Conservation (phyloP, 1,139 yeast species). For the Diutina sp. region DNA sequence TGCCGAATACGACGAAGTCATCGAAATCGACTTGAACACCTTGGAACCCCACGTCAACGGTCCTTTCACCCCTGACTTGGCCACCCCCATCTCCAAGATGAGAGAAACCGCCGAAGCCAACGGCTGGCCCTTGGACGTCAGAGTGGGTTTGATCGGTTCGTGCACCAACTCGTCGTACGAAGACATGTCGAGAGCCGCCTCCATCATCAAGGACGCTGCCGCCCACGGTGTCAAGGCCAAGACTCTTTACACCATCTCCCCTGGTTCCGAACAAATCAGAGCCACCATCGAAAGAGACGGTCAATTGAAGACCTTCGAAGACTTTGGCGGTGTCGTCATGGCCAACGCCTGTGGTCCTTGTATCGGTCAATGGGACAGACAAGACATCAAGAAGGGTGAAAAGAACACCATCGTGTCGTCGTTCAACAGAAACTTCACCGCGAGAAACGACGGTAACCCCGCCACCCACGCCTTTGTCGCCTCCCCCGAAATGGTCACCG, state of each 20-base stretch:
- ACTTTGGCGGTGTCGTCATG: constrained; percentile 88
- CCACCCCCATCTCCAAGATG: constrained; percentile 92
- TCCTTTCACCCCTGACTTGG: constrained; percentile 98
- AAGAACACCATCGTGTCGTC: constrained; percentile 97
- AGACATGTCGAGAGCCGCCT: constrained; percentile 97
- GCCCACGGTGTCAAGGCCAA: constrained; percentile 84
- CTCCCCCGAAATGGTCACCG: constrained; percentile 95
- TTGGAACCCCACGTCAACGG: constrained; percentile 98
- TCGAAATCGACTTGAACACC: constrained; percentile 88
- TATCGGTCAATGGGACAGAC: constrained; percentile 99
- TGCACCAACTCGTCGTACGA: constrained; percentile 99
- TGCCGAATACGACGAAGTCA: constrained; percentile 89
- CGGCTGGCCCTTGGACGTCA: constrained; percentile 90
- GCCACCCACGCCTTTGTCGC: constrained; percentile 97
- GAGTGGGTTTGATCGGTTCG: constrained; percentile 95
- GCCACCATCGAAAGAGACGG: constrained; percentile 98
- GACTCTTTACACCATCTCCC: constrained; percentile 86
- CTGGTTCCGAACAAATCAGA: constrained; percentile 98
- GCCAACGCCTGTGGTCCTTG: constrained; percentile 99
- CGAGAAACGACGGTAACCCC: constrained; percentile 99
- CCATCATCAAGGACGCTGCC: constrained; percentile 85
- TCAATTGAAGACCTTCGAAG: constrained; percentile 77
- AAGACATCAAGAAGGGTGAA: constrained; percentile 93
- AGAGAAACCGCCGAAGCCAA: constrained; percentile 77
- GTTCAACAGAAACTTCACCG: constrained; percentile 97